Percentiles rank a stretch among this genome's conserved stretches.
These are phyloP conservation scores for Trichoderma virens DNA, from an alignment of 495 filamentous ascomycete species.

Conservation along the genomic window DNA sequence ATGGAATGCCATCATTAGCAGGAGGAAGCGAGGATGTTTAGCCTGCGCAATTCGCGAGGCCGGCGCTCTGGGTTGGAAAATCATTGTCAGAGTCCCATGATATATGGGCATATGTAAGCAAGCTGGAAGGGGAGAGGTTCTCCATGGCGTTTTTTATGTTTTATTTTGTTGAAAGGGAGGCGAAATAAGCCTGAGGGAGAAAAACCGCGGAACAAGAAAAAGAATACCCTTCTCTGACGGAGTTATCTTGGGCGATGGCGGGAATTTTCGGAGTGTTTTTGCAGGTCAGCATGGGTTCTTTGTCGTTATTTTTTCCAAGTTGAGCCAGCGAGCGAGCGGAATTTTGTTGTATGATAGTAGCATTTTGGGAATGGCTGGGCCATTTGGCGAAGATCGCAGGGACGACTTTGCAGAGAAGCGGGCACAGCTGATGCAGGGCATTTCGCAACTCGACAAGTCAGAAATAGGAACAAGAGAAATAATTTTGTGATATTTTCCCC, in stretches of 20 bases:
- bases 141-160: not conserved
- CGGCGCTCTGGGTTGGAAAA: slow-evolving; percentile 54
- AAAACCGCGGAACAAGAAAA: not conserved
- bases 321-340: not conserved
- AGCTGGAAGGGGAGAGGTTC: too few species aligned
- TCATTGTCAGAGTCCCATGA: slow-evolving; percentile 55
- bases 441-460: not conserved
- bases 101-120: too few species aligned
- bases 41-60: slow-evolving; percentile 65
- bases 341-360: slow-evolving; percentile 2
- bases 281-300: not conserved
- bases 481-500: not conserved
- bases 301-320: not conserved
- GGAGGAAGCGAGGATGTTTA: slow-evolving; percentile 55
- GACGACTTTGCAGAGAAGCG: not conserved
- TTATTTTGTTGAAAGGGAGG: too few species aligned
- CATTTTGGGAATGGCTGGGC: not conserved
- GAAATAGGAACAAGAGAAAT: not conserved
- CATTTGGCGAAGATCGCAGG: not conserved
- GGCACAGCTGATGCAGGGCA: not conserved
- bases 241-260: not conserved
- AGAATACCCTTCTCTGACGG: not conserved
- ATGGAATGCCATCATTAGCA: slow-evolving; percentile 59
- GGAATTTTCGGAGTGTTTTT: not conserved
- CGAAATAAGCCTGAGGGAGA: not conserved